Conservation (phyloP, 2,329 filamentous ascomycete genomes). For the Dendryphion nanum region DNA sequence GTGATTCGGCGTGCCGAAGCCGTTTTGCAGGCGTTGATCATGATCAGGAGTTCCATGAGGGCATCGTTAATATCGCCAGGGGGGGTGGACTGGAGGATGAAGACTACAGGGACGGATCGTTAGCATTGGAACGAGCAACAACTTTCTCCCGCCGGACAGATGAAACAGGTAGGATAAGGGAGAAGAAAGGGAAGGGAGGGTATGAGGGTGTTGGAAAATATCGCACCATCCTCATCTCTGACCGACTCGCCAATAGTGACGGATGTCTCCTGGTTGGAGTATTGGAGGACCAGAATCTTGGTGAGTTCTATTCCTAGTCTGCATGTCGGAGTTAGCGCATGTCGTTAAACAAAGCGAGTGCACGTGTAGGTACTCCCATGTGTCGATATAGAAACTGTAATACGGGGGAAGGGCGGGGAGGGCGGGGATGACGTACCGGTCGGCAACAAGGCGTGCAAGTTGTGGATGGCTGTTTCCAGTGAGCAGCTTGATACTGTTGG, state of each 20-base stretch:
- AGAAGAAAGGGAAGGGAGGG: background rate
- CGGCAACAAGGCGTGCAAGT: conserved; percentile 67
- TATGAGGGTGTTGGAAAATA: background rate
- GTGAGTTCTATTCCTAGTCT: conserved; percentile 76
- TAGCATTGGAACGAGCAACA: conserved; percentile 13
- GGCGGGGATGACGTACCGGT: conserved; percentile 52
- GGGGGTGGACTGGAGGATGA: conserved; percentile 92
- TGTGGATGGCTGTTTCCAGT: conserved; percentile 74
- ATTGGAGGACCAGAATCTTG: conserved; percentile 77
- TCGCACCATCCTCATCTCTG: conserved; percentile 83
- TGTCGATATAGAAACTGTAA: no score
- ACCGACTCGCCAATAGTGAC: conserved; percentile 96
- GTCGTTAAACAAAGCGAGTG: no score
- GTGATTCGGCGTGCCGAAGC: conserved; percentile 88
- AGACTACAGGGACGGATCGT: conserved; percentile 63
- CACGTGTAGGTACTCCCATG: no score
- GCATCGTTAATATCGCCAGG: conserved; percentile 97
- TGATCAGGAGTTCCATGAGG: conserved; percentile 96
- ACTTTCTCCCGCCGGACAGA: no score
- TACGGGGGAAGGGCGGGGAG: background rate
- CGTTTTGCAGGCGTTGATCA: conserved; percentile 93
- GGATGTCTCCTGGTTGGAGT: conserved; percentile 83
- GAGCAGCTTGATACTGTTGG: conserved; percentile 72
- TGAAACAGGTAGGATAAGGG: background rate
- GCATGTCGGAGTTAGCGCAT: conserved; percentile 17